phyloP scores from a whole-genome alignment of 345 rosid genomes.

The Lagerstroemia speciosa region DNA sequence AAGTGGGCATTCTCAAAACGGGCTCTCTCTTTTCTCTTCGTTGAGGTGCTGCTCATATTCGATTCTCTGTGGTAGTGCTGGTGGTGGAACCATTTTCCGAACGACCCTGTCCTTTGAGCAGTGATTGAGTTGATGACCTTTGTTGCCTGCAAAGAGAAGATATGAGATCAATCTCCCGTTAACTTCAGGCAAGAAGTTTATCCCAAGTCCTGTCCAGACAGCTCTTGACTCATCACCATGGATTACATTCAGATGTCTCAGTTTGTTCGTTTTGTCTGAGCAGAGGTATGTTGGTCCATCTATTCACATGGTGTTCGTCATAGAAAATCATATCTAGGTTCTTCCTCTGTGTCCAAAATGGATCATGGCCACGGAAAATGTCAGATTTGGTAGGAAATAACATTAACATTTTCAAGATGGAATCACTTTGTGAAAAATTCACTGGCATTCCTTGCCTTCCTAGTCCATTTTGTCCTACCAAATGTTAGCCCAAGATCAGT shows the following conservation, averaged over 20 bases:
- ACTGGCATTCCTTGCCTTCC: background rate
- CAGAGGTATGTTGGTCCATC: background rate
- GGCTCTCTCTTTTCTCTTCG: slow-evolving; percentile 70
- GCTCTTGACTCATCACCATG: background rate
- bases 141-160: slow-evolving; percentile 29
- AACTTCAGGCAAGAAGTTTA: background rate
- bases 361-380: background rate
- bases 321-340: too few relatives aligned
- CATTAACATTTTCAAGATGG: background rate
- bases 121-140: slow-evolving; percentile 40
- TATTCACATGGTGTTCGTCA: too few relatives aligned
- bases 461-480: too few relatives aligned
- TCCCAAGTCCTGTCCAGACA: background rate
- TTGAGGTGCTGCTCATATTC: slow-evolving; percentile 29
- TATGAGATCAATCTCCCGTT: background rate
- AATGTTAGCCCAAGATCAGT: background rate
- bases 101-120: slow-evolving; percentile 45
- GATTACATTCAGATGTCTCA: background rate
- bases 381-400: background rate
- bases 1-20: slow-evolving; percentile 66
- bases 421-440: too few relatives aligned
- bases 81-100: slow-evolving; percentile 79
- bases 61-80: slow-evolving; percentile 17
- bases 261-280: background rate
- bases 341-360: background rate